Percentiles rank a stretch among this genome's conserved stretches.
phyloP scores from a whole-genome alignment of 768 basidiomycete genomes.

The Mycena epipterygia region DNA sequence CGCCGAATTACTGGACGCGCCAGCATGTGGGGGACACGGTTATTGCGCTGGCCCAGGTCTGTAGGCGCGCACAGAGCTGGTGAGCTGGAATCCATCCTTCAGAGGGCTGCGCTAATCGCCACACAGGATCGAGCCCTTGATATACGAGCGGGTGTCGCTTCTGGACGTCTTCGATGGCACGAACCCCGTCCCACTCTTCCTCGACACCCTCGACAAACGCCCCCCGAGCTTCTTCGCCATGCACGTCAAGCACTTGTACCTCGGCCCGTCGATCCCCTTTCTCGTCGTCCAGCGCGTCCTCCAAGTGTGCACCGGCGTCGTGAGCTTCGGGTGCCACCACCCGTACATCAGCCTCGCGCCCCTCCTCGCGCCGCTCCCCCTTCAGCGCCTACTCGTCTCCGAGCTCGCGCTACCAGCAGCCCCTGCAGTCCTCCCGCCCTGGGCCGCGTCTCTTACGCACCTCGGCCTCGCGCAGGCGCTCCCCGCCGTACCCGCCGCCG shows the following conservation, averaged over 20 bases:
- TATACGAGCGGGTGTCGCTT: slow-evolving; percentile 56
- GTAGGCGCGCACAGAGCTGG: slow-evolving; percentile 22
- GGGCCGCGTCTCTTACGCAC: slow-evolving; percentile 25
- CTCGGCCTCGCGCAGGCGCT: slow-evolving; percentile 13
- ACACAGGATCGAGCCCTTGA: slow-evolving; percentile 53
- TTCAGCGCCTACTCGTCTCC: slow-evolving; percentile 18
- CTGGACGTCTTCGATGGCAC: slow-evolving; percentile 31
- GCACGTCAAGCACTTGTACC: slow-evolving; percentile 55
- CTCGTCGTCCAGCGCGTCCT: slow-evolving; percentile 42
- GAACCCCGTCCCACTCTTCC: slow-evolving; percentile 48
- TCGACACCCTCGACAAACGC: slow-evolving; percentile 50
- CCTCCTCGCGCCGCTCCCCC: slow-evolving; percentile 20
- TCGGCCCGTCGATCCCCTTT: slow-evolving; percentile 45
- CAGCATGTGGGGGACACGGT: slow-evolving; percentile 24
- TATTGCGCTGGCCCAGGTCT: slow-evolving; percentile 19
- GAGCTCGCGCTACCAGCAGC: background rate
- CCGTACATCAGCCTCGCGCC: slow-evolving; percentile 10
- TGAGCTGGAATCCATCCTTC: background rate
- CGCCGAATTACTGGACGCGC: slow-evolving; percentile 11
- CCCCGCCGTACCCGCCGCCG: background rate
- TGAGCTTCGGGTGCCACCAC: slow-evolving; percentile 44
- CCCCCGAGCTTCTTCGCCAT: slow-evolving; percentile 52
- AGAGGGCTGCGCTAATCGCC: background rate
- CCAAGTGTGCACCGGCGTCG: slow-evolving; percentile 51
- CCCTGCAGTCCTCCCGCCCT: slow-evolving; percentile 1